Base-by-base conservation (phyloP, 257 asterid genomes). In the Cinchona pubescens region DNA sequence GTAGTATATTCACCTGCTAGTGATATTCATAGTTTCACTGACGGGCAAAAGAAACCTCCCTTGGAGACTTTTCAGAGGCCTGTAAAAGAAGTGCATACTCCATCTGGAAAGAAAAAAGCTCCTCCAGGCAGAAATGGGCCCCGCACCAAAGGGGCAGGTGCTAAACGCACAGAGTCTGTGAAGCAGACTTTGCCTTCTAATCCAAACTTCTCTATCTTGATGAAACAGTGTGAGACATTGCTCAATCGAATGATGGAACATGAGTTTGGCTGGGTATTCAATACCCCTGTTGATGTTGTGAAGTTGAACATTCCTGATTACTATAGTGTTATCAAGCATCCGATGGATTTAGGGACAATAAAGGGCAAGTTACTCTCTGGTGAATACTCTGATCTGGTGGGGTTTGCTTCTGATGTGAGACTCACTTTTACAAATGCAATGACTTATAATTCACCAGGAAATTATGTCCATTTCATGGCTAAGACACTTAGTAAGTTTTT, bases 311-410 rank as follows among this genome's bases (percentile, higher is more conserved):
- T 90, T 70, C 98, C 96, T 0, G 97, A 93, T 79, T 93, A 93
- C 77, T 86, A 71, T 61, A 84, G 58, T 75, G 79, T 93, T 53
- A 90, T 93, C 73, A 91, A 91, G 86, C 92, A 89, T 71, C 98
- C 98, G 40, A 93, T 93, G 98, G 98, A 93, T 86, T 85, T 93
- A 66, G 96, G 98, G 72, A 93, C 98, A 30, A 76, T 90, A 37
- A 89, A 82, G 75, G 77, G 67, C 37, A 91, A 91, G 82, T 79
- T 93, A 59, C 81, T 71, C 40, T 80, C 91, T 3, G 82, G 90
- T 82, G 81, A 78, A 79, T 93, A 93, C 82, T 78, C 79, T 55
- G 84, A 76, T 71, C 95, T 88, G 11, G 62, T 83, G 76, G 96
- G 81, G 69, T 89, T 91, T 81, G 96, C 96, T 43, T 89, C 87